Percentiles rank a stretch among this genome's conserved stretches.
These are phyloP conservation scores for Teunomyces barrocoloradensis DNA, from an alignment of 805 yeast species.

Conservation along the genomic window DNA sequence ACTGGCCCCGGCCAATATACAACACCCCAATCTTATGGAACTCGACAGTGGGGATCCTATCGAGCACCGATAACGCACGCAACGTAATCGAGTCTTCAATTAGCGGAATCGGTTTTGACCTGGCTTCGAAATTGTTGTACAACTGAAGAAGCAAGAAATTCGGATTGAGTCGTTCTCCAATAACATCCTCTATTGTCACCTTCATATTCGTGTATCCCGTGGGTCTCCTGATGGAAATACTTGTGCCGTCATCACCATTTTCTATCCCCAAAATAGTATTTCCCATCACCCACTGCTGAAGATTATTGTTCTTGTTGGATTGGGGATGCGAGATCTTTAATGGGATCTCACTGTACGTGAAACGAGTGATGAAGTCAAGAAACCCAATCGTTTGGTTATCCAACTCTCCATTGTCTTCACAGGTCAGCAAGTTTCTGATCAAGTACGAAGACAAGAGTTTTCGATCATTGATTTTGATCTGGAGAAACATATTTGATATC, in stretches of 20 bases:
- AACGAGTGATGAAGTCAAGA: slow-evolving; percentile 66
- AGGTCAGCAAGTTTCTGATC: slow-evolving; percentile 49
- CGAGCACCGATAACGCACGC: slow-evolving; percentile 59
- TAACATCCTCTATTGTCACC: slow-evolving; percentile 35
- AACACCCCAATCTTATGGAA: slow-evolving; percentile 77
- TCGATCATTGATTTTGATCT: slow-evolving; percentile 58
- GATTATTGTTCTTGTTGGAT: slow-evolving; percentile 12
- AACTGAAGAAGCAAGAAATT: slow-evolving; percentile 53
- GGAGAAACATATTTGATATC: slow-evolving; percentile 68
- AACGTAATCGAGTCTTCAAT: slow-evolving; percentile 45
- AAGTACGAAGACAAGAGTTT: slow-evolving; percentile 60
- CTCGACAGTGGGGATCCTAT: slow-evolving; percentile 73
- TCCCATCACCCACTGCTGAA: slow-evolving; percentile 60
- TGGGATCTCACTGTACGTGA: slow-evolving; percentile 62
- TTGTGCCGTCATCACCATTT: slow-evolving; percentile 46
- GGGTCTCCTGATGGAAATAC: slow-evolving; percentile 57
- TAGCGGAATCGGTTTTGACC: slow-evolving; percentile 47
- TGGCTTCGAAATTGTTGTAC: slow-evolving; percentile 34
- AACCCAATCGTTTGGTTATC: slow-evolving; percentile 60
- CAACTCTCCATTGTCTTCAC: slow-evolving; percentile 13
- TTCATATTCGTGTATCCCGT: slow-evolving; percentile 57
- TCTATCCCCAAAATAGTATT: slow-evolving; percentile 54
- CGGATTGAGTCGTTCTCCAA: slow-evolving; percentile 27
- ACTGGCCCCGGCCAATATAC: slow-evolving; percentile 70
- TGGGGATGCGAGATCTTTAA: slow-evolving; percentile 34